Base-by-base conservation (phyloP, 2,329 filamentous ascomycete genomes). In the Ceratocystis alfenasii region DNA sequence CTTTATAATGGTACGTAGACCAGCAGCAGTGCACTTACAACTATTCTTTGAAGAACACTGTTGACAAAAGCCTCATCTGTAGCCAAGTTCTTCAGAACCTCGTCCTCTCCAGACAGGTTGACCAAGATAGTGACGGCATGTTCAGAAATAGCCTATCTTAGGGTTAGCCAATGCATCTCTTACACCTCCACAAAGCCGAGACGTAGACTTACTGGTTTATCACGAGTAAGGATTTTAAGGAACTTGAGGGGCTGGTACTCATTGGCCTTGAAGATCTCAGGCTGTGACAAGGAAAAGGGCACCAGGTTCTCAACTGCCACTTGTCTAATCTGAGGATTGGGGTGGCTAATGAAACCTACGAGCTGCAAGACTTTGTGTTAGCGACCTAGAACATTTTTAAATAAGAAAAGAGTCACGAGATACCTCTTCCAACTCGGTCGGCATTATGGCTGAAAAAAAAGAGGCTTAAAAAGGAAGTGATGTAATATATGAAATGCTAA, bases 341-440 rank as follows among this genome's bases (percentile, higher is more conserved):
- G 89, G 77, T 95, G 88, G 75, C 89, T 88, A 68, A 97, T 88
- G 76, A 97, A 96, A 74, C 91, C 90, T 68, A 96, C 90, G 65
- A 96, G 85, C 90, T 95, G 71, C 60, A 36, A 59, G 50, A 61
- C 53, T 57, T 50, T n/a, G 55, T 41, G 60, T 68, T 68, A 68
- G 65, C 10, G 41, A 64, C 20, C 36, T 46, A 12, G 36, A n/a
- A 50, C 28, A 45, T n/a, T 25, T 41, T 33, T 1, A 30, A 57
- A 25, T 57, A 28, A 25, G 6, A 57, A 20, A 30, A 7, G 6
- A 25, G 22, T 12, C 12, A 20, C 48, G 5, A 22, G 67, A 53
- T 78, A 89, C 88, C 77, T 91, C 87, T 78, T 90, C 87, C 57
- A 91, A 75, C 78, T 91, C 87, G 55, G 86, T 86, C 65, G 87